A percentile compares a stretch with the other conserved stretches of the same genome.
phyloP scores from a whole-genome alignment of 129 eudicot genomes.

The Lactuca sativa region DNA sequence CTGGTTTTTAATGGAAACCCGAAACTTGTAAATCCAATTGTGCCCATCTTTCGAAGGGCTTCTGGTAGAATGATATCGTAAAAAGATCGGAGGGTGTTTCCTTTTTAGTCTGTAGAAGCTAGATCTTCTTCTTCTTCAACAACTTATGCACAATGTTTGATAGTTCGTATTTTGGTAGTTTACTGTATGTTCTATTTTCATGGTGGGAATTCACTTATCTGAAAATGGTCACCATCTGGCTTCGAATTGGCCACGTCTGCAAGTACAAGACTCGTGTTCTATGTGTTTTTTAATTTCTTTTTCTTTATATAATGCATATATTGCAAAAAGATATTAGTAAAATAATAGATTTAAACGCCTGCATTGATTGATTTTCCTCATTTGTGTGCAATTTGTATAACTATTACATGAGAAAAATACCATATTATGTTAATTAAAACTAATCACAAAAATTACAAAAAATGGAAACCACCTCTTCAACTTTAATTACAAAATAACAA shows the following conservation, averaged over 20 bases:
- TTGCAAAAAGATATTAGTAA: too few relatives aligned
- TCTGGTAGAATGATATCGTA: neutral
- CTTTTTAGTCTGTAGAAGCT: neutral
- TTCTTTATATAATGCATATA: too few relatives aligned
- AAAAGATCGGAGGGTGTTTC: slow-evolving; percentile 2
- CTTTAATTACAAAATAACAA: too few relatives aligned
- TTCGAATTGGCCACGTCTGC: slow-evolving; percentile 36
- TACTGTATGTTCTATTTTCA: slow-evolving; percentile 13
- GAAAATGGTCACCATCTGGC: slow-evolving; percentile 20
- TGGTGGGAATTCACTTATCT: slow-evolving; percentile 36
- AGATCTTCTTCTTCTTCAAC: neutral
- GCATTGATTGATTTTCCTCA: too few relatives aligned
- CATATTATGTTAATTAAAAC: too few relatives aligned
- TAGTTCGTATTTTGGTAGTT: neutral
- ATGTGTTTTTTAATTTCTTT: too few relatives aligned
- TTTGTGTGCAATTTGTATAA: too few relatives aligned
- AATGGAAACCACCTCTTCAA: too few relatives aligned
- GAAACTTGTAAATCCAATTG: slow-evolving; percentile 38
- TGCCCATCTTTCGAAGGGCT: slow-evolving; percentile 44
- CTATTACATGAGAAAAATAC: too few relatives aligned
- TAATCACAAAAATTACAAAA: too few relatives aligned
- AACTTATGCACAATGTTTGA: neutral
- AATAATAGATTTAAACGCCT: too few relatives aligned
- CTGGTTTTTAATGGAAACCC: slow-evolving; percentile 38
- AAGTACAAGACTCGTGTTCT: neutral